Evolutionary conservation across 352 stramenopile genomes (phyloP), one percentile per base, ranked within the genome.

Genomic region (Pythium chondricola): DNA sequence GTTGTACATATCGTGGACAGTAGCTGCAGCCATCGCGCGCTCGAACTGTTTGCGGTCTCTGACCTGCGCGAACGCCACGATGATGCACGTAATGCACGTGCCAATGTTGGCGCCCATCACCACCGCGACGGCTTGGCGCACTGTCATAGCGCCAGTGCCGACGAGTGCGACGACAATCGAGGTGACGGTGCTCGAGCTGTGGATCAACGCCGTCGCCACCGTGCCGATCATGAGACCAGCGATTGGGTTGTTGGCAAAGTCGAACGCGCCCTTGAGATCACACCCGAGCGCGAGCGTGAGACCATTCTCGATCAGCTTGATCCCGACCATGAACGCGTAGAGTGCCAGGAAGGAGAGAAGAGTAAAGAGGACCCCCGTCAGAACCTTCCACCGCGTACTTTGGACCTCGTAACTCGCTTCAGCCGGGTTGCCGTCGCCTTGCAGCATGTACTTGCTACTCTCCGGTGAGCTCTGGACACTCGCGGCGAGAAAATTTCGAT

Each of bases 41-140:
- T 74, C 56, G 22, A 77, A 57, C 44, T 72, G 38, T 24, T 63
- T 62, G 6, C 39, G 46, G 51, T 88, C 61, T 39, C 61, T 69
- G 57, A 89, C 74, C 30, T 88, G 76, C 37, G 65, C 78, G 48
- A 90, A 76, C 20, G 78, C 67, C 24, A 93, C 76, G 43, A 93
- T 87, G 20, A 74, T 87, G 48, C 79, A 85, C 33, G 74, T 88
- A 11, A 90, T 73, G 21, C 69, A 71, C 11, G 70, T 81, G 18
- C 81, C 83, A 27, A 81, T 82, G 61, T 93, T 93, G 35, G 81
- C 77, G 26, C 81, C 81, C 70, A 93, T 88, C 32, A 93, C 65
- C 60, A 93, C 83, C 44, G 77, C 83, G 40, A 93, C 86, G 13
- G 54, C 81, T 44, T 73, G 58, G 7, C 73, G 54, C 20, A 88